These are phyloP conservation scores for Pyracantha coccinea DNA, from an alignment of 331 rosid genomes.

Conservation along the genomic window DNA sequence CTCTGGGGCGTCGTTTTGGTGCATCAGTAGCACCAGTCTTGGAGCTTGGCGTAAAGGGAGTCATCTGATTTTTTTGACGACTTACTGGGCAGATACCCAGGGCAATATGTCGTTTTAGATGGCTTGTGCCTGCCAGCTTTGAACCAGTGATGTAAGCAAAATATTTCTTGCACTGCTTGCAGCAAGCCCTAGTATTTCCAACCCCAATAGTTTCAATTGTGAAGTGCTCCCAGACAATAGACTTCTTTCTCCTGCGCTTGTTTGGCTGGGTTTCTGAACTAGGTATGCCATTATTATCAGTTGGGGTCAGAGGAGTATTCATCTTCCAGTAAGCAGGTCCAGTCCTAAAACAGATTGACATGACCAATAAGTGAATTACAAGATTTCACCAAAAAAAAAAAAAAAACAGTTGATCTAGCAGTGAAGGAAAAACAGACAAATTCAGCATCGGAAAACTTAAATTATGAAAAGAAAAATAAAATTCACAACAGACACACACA, in stretches of 20 bases:
- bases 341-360: neutral
- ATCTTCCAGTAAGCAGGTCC: slow-evolving; percentile 27
- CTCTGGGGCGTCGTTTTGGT: slow-evolving; percentile 52
- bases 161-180: slow-evolving; percentile 78
- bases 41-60: slow-evolving; percentile 15
- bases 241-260: slow-evolving; percentile 64
- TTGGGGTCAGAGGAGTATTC: slow-evolving; percentile 19
- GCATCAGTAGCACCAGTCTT: slow-evolving; percentile 24
- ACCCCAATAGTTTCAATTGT: slow-evolving; percentile 54
- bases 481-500: too few relatives aligned
- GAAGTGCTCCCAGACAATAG: slow-evolving; percentile 88
- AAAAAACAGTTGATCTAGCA: neutral
- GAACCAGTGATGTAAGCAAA: slow-evolving; percentile 74
- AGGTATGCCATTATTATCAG: slow-evolving; percentile 35
- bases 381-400: neutral
- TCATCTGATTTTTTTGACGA: slow-evolving; percentile 45
- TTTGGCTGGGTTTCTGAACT: slow-evolving; percentile 32
- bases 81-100: slow-evolving; percentile 69
- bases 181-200: slow-evolving; percentile 59
- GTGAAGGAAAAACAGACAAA: neutral
- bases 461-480: neutral
- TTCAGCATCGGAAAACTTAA: neutral
- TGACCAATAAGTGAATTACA: neutral
- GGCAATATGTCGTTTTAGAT: slow-evolving; percentile 71
- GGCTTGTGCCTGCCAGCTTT: slow-evolving; percentile 85